Conservation (phyloP, 2,329 filamentous ascomycete species). For the Aspergillus piperis region DNA sequence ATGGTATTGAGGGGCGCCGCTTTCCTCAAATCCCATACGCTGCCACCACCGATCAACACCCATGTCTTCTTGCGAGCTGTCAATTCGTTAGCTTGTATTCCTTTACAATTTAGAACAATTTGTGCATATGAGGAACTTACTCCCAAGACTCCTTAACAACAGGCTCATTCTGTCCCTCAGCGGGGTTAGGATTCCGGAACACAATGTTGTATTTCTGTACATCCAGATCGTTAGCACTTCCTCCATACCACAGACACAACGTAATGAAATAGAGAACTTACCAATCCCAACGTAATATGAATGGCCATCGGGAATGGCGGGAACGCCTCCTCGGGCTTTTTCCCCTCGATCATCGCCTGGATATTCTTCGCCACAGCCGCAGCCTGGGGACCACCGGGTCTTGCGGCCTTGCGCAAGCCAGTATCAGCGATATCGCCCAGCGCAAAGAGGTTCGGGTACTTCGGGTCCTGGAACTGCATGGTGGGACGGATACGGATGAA, state of each 20-base stretch:
- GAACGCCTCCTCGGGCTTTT: conserved; percentile 26
- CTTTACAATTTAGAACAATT: neutral
- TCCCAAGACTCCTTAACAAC: conserved; percentile 34
- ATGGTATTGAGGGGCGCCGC: conserved; percentile 36
- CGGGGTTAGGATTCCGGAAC: conserved; percentile 39
- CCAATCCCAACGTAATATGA: conserved; percentile 38
- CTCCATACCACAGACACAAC: no score
- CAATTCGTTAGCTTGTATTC: conserved; percentile 15
- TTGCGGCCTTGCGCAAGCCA: conserved; percentile 37
- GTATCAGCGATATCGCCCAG: conserved; percentile 42
- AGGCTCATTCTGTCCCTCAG: conserved; percentile 38
- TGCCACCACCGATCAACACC: conserved; percentile 41
- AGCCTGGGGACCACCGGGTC: conserved; percentile 35
- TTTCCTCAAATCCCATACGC: conserved; percentile 32
- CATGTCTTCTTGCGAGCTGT: conserved; percentile 41
- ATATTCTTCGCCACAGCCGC: conserved; percentile 38
- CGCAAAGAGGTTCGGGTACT: conserved; percentile 36
- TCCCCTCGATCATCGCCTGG: conserved; percentile 33
- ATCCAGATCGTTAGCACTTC: neutral
- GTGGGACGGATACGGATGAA: conserved; percentile 37
- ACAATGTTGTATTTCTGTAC: conserved; percentile 39
- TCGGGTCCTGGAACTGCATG: conserved; percentile 35
- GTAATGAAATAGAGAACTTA: conserved; percentile 22
- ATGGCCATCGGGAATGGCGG: conserved; percentile 34
- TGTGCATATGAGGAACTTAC: conserved; percentile 25